Percentiles rank a stretch among this genome's conserved stretches.
Evolutionary conservation across 345 rosid species (phyloP).

Genomic region (Ceriops zippeliana): DNA sequence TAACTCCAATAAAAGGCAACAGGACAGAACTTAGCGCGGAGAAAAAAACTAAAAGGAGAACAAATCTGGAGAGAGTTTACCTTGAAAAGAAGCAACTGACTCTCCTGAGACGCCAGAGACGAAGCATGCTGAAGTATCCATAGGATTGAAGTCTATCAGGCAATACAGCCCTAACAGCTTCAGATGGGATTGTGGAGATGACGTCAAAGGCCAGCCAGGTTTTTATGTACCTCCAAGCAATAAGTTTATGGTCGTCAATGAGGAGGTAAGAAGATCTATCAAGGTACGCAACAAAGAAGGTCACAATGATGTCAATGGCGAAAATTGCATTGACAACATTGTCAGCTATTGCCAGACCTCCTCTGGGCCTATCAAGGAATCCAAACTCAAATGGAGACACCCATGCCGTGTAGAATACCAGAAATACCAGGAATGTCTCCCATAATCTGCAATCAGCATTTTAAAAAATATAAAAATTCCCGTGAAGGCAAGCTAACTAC

Average conservation of each 20-base stretch:
- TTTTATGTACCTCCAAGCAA: slow-evolving; percentile 56
- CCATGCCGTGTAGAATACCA: slow-evolving; percentile 90
- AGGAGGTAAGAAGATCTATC: slow-evolving; percentile 68
- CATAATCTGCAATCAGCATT: slow-evolving; percentile 47
- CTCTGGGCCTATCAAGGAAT: slow-evolving; percentile 43
- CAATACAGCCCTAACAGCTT: slow-evolving; percentile 35
- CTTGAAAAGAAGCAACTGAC: slow-evolving; percentile 61
- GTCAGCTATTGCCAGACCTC: slow-evolving; percentile 46
- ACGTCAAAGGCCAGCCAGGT: slow-evolving; percentile 64
- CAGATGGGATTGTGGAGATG: slow-evolving; percentile 73
- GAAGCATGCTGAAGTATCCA: slow-evolving; percentile 72
- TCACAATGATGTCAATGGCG: slow-evolving; percentile 62
- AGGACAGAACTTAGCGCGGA: no score
- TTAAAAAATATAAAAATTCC: background rate
- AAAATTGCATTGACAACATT: slow-evolving; percentile 65
- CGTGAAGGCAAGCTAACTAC: no score
- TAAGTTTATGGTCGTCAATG: slow-evolving; percentile 46
- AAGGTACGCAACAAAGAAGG: slow-evolving; percentile 75
- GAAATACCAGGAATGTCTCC: slow-evolving; percentile 63
- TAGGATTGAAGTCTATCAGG: slow-evolving; percentile 48
- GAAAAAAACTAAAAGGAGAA: background rate
- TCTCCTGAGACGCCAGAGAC: slow-evolving; percentile 91
- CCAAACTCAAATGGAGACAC: slow-evolving; percentile 88
- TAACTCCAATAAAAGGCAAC: background rate
- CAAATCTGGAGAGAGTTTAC: slow-evolving; percentile 15